Conservation (phyloP, 768 basidiomycete genomes). For the Suillus occidentalis region DNA sequence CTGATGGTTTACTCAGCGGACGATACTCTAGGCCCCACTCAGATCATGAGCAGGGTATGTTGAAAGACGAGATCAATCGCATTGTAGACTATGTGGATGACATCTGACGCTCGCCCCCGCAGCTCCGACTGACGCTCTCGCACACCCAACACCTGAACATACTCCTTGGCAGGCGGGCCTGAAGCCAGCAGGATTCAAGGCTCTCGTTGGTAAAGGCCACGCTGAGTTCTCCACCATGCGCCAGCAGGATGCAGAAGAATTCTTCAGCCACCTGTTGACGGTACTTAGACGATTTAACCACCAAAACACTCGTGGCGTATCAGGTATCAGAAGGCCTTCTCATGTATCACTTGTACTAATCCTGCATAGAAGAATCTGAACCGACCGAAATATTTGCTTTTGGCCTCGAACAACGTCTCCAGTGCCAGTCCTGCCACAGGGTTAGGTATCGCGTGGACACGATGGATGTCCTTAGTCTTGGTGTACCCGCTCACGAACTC, state of each 20-base stretch:
- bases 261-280: slow-evolving; percentile 79
- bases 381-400: slow-evolving; percentile 79
- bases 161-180: slow-evolving; percentile 69
- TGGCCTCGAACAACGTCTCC: slow-evolving; percentile 82
- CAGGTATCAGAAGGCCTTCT: slow-evolving; percentile 17
- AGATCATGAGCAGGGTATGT: slow-evolving; percentile 21
- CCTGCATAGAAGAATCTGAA: slow-evolving; percentile 38
- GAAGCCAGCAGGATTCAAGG: slow-evolving; percentile 80
- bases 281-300: slow-evolving; percentile 66
- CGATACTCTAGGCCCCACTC: slow-evolving; percentile 74
- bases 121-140: slow-evolving; percentile 34
- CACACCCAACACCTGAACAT: slow-evolving; percentile 28
- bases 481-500: slow-evolving; percentile 63
- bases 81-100: slow-evolving; percentile 11
- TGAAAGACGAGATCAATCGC: slow-evolving; percentile 3
- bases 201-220: slow-evolving; percentile 89
- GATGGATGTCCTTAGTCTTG: slow-evolving; percentile 75
- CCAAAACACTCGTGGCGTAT: slow-evolving; percentile 41
- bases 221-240: slow-evolving; percentile 94
- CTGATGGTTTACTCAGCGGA: slow-evolving; percentile 90
- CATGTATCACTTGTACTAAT: slow-evolving; percentile 25
- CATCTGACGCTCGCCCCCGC: slow-evolving; percentile 6
- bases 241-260: slow-evolving; percentile 97
- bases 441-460: slow-evolving; percentile 83
- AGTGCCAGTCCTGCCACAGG: slow-evolving; percentile 74